These are phyloP conservation scores for Saccharomycopsis phalli DNA, from an alignment of 1,139 yeast genomes.

Conservation along the genomic window DNA sequence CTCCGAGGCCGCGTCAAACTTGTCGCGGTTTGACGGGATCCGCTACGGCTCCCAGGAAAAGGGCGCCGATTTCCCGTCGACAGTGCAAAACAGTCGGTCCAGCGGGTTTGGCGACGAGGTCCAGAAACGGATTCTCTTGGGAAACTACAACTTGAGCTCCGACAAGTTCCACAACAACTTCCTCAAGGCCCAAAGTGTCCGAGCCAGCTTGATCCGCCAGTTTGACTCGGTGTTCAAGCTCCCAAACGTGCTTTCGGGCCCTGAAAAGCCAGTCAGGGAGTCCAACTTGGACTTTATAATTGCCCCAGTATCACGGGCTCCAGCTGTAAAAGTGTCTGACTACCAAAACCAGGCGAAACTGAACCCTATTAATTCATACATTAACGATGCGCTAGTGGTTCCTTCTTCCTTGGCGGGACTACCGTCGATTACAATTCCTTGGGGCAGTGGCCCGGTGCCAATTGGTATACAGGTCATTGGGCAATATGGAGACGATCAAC, in stretches of 20 bases:
- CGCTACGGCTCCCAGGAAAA: slow-evolving; percentile 52
- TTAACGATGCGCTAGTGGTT: slow-evolving; percentile 78
- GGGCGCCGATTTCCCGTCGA: slow-evolving; percentile 31
- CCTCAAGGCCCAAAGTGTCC: slow-evolving; percentile 60
- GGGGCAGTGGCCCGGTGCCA: slow-evolving; percentile 27
- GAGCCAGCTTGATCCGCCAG: slow-evolving; percentile 53
- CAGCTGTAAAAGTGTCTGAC: slow-evolving; percentile 46
- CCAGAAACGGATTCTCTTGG: slow-evolving; percentile 70
- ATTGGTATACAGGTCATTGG: slow-evolving; percentile 76
- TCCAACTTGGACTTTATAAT: slow-evolving; percentile 61
- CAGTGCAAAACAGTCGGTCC: slow-evolving; percentile 52
- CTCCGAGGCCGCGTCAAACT: slow-evolving; percentile 89
- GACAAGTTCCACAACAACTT: slow-evolving; percentile 68
- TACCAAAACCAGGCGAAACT: slow-evolving; percentile 29
- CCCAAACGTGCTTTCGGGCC: slow-evolving; percentile 35
- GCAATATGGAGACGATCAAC: slow-evolving; percentile 74
- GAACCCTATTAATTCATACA: slow-evolving; percentile 54
- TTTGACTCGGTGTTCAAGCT: slow-evolving; percentile 54
- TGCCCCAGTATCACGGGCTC: slow-evolving; percentile 61
- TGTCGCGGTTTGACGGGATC: slow-evolving; percentile 84
- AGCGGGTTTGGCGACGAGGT: slow-evolving; percentile 75
- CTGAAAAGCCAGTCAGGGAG: slow-evolving; percentile 9
- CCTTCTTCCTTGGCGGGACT: slow-evolving; percentile 90
- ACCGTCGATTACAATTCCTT: slow-evolving; percentile 77
- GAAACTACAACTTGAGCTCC: slow-evolving; percentile 77